Evolutionary conservation across 179 eudicot genomes (phyloP).

Genomic region (Corrigiola litoralis): DNA sequence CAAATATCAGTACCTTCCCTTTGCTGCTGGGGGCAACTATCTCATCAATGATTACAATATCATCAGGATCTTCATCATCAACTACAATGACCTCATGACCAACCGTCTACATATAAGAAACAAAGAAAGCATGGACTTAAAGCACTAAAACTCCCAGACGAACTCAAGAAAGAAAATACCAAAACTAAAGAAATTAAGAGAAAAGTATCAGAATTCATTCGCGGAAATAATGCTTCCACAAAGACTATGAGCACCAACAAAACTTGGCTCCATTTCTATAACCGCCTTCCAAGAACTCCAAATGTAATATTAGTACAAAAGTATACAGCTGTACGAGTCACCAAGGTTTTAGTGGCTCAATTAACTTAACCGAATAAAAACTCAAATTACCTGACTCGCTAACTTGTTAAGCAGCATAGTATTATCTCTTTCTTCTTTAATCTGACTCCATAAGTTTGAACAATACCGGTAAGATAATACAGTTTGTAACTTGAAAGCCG

Average conservation of each 20-base stretch:
- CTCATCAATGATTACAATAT: conserved; percentile 34
- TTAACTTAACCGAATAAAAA: too few relatives aligned
- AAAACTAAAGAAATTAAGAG: neutral
- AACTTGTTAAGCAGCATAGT: too few relatives aligned
- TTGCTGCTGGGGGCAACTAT: conserved; percentile 28
- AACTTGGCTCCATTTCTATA: too few relatives aligned
- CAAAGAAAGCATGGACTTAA: neutral
- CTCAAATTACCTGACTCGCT: too few relatives aligned
- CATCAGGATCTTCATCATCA: conserved; percentile 51
- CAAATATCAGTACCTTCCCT: conserved; percentile 53
- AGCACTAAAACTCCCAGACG: neutral
- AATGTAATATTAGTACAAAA: too few relatives aligned
- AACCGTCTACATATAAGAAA: conserved; percentile 29
- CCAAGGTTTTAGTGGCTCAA: too few relatives aligned
- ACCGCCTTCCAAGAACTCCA: too few relatives aligned
- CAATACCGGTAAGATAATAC: too few relatives aligned
- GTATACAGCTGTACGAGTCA: too few relatives aligned
- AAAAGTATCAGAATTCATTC: neutral
- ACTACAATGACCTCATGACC: conserved; percentile 48
- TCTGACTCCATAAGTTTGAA: too few relatives aligned
- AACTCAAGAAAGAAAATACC: conserved; percentile 9
- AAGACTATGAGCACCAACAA: neutral
- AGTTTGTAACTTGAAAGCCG: too few relatives aligned
- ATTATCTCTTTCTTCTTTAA: too few relatives aligned
- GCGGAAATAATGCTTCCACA: neutral